Base-by-base conservation (phyloP, 129 eudicot genomes). In the Heracleum sosnowskyi region DNA sequence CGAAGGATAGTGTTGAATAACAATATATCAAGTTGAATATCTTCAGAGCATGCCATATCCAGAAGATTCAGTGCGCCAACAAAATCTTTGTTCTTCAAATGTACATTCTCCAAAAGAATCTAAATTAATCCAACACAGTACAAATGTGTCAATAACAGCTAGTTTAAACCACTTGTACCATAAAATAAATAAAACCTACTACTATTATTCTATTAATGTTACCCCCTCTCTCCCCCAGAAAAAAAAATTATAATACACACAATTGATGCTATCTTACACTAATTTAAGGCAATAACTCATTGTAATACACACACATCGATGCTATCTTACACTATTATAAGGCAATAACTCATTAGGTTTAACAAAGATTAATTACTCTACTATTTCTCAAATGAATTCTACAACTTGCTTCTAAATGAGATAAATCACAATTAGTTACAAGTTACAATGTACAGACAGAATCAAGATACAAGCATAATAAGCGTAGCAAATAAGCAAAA, bases 1-100 rank as follows among this genome's bases (percentile, higher is more conserved):
- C 44, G 83, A 78, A 90, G 82, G 82, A 89, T 81, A 31, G 91
- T 85, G 86, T 90, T 96, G 78, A 90, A 92, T 66, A 92, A 75
- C 74, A 86, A 11, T 22, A 84, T 81, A 89, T 96, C 97, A 57
- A 82, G 90, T 82, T 88, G 78, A n/a, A 87, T 84, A 77, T 84
- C 90, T 74, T 88, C 96, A 13, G 81, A 81, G 80, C 82, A 79
- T 15, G 84, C 91, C 70, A 81, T 91, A 51, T 86, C 81, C 60
- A 96, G 82, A 74, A 96, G 87, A 71, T 45, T 34, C 79, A 92
- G 77, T 22, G 97, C 91, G 75, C 86, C 86, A 77, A 83, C 86
- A 75, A 92, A 89, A 69, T 89, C 88, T 17, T 76, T 84, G 76
- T 51, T 63, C 69, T 55, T 84, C 92, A 91, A 78, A 81, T 66